Percentiles rank a stretch among this genome's conserved stretches.
These are phyloP conservation scores for Colletotrichum tofieldiae DNA, from an alignment of 2,329 filamentous ascomycete genomes.

Conservation along the genomic window DNA sequence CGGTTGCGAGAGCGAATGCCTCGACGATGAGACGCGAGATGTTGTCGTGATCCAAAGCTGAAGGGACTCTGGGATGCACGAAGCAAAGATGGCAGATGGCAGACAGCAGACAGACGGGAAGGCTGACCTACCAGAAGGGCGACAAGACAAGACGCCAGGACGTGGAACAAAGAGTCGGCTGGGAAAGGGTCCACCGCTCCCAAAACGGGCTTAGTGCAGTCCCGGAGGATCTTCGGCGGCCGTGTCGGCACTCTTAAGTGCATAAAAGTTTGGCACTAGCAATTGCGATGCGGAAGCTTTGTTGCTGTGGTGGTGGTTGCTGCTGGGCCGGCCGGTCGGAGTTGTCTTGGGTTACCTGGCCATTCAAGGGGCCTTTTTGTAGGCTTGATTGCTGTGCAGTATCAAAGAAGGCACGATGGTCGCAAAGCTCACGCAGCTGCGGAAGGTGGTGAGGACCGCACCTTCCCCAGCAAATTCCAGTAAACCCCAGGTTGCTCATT, in stretches of 20 bases:
- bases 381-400: too few species aligned
- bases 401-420: slow-evolving; percentile 5
- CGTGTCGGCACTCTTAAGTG: not conserved
- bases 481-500: not conserved
- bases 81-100: slow-evolving; percentile 22
- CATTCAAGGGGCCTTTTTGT: not conserved
- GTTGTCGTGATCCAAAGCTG: slow-evolving; percentile 38
- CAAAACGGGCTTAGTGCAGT: slow-evolving; percentile 1
- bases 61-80: slow-evolving; percentile 37
- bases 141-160: slow-evolving; percentile 33
- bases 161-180: slow-evolving; percentile 40
- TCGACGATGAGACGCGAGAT: slow-evolving; percentile 38
- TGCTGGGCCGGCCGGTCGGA: not conserved
- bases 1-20: slow-evolving; percentile 38
- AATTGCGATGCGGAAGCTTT: not conserved
- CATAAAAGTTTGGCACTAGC: slow-evolving; percentile 13
- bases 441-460: not conserved
- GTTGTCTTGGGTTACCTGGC: not conserved
- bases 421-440: slow-evolving; percentile 2
- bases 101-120: slow-evolving; percentile 10
- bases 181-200: slow-evolving; percentile 9
- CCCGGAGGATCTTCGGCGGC: slow-evolving; percentile 22
- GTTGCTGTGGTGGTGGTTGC: not conserved
- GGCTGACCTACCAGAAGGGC: slow-evolving; percentile 26
- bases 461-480: not conserved